phyloP scores from a whole-genome alignment of 164 flowering plant genomes.

The Protea cynaroides region DNA sequence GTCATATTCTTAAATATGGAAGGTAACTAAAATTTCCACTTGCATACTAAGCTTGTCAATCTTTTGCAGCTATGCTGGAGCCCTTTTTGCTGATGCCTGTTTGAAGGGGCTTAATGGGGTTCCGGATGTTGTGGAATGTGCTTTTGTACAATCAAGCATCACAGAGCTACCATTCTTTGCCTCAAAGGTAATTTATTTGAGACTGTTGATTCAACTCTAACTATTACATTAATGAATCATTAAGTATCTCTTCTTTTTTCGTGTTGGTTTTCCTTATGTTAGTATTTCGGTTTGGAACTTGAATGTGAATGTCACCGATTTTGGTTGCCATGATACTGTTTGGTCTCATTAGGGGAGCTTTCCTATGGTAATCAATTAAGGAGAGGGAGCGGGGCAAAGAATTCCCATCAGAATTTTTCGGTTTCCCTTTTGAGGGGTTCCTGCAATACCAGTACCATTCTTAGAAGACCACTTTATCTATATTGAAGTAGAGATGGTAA shows the following conservation, averaged over 20 bases:
- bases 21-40: neutral
- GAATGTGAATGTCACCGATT: neutral
- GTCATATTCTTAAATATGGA: neutral
- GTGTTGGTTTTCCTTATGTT: neutral
- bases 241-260: neutral
- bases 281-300: neutral
- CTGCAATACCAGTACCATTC: no score
- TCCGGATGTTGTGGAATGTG: slow-evolving; percentile 90
- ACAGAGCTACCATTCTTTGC: slow-evolving; percentile 98
- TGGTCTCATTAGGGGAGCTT: no score
- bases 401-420: no score
- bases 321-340: no score
- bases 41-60: slow-evolving; percentile 1
- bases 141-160: slow-evolving; percentile 76
- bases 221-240: neutral
- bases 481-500: no score
- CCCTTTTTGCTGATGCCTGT: slow-evolving; percentile 95
- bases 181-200: slow-evolving; percentile 64
- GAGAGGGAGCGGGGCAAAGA: no score
- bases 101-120: slow-evolving; percentile 97
- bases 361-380: no score
- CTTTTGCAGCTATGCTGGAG: slow-evolving; percentile 84
- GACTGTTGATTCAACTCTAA: neutral
- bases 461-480: no score
- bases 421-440: no score